Evolutionary conservation across 345 rosid genomes (phyloP).

Genomic region (Brassica juncea): DNA sequence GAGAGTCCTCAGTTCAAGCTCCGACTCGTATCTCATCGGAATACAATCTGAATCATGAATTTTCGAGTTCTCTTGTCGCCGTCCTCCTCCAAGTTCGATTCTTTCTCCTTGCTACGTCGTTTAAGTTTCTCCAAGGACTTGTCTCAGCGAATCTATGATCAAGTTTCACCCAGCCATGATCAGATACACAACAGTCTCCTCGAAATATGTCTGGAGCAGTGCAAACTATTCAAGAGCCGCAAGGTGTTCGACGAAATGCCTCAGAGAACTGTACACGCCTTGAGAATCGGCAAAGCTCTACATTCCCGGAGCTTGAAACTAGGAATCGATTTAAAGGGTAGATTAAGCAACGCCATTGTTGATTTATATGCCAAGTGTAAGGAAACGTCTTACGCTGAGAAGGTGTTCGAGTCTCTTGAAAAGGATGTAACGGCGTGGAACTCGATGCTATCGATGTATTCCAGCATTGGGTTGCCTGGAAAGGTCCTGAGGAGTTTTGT

Average conservation of each 20-base stretch:
- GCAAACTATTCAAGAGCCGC: slow-evolving; percentile 51
- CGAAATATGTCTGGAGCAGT: slow-evolving; percentile 47
- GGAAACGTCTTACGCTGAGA: slow-evolving; percentile 55
- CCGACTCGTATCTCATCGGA: slow-evolving; percentile 5
- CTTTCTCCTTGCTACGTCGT: slow-evolving; percentile 31
- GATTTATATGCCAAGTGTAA: slow-evolving; percentile 88
- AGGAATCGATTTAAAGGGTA: slow-evolving; percentile 54
- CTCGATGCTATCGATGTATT: slow-evolving; percentile 74
- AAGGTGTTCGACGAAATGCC: slow-evolving; percentile 75
- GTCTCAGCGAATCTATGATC: background rate
- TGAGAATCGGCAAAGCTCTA: slow-evolving; percentile 47
- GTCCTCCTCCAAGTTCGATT: slow-evolving; percentile 5
- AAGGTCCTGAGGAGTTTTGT: slow-evolving; percentile 48
- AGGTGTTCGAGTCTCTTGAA: slow-evolving; percentile 54
- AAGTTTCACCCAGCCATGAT: slow-evolving; percentile 7
- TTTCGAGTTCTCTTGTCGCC: slow-evolving; percentile 15
- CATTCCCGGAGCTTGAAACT: slow-evolving; percentile 54
- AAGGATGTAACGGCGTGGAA: slow-evolving; percentile 72
- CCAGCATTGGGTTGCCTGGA: slow-evolving; percentile 43
- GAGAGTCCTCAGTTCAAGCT: background rate
- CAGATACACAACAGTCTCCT: slow-evolving; percentile 39
- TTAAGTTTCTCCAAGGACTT: slow-evolving; percentile 38
- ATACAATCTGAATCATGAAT: slow-evolving; percentile 13
- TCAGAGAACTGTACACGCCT: slow-evolving; percentile 44
- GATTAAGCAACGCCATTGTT: slow-evolving; percentile 59